Conservation (phyloP, 2,329 filamentous ascomycete species). For the Parastagonospora avenae region DNA sequence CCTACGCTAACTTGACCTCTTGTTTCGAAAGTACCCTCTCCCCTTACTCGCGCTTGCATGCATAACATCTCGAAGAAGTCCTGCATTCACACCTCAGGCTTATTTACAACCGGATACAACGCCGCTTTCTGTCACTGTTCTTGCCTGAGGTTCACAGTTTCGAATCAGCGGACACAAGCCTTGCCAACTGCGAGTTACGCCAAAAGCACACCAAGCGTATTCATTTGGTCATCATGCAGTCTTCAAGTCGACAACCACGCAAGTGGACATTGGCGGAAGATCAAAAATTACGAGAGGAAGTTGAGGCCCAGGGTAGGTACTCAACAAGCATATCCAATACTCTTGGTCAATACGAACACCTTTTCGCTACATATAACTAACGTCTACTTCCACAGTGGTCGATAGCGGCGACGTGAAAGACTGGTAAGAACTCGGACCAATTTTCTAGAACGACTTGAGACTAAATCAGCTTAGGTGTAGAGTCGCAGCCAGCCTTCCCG, state of each 20-base stretch:
- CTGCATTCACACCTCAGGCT: background rate
- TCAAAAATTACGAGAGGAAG: slow-evolving; percentile 32
- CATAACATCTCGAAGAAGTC: background rate
- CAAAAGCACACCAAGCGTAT: background rate
- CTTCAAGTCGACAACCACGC: slow-evolving; percentile 29
- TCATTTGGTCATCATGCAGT: slow-evolving; percentile 7
- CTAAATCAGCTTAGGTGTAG: slow-evolving; percentile 32
- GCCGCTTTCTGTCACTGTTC: too few species aligned
- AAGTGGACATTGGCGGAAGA: slow-evolving; percentile 38
- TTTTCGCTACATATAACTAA: background rate
- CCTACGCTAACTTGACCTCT: slow-evolving; percentile 4
- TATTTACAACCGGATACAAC: background rate
- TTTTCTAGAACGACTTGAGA: slow-evolving; percentile 1
- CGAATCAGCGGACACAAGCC: background rate
- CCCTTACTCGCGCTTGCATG: background rate
- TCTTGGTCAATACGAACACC: background rate
- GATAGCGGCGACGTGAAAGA: slow-evolving; percentile 31
- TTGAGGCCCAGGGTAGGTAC: slow-evolving; percentile 31
- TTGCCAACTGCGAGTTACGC: background rate
- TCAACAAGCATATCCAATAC: background rate
- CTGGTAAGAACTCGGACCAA: slow-evolving; percentile 33
- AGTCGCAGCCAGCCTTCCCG: slow-evolving; percentile 46
- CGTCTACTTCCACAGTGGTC: slow-evolving; percentile 12
- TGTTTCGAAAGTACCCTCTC: background rate
- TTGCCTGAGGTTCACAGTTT: background rate